Base-by-base conservation (phyloP, 2,329 filamentous ascomycete genomes). In the Coniochaeta pulveracea region DNA sequence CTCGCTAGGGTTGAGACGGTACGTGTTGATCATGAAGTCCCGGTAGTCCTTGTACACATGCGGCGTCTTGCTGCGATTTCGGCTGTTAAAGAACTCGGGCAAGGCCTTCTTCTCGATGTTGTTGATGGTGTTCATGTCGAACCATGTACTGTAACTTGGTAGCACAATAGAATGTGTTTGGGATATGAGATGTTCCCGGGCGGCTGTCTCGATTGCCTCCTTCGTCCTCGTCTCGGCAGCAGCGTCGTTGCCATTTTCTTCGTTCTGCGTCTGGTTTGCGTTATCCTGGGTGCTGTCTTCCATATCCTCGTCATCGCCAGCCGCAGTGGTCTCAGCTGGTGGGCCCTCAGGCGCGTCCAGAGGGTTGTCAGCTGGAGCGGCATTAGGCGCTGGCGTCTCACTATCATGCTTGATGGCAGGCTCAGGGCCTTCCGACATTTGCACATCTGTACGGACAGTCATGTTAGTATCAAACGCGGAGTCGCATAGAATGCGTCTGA, bases 1-100 rank as follows among this genome's bases (percentile, higher is more conserved):
- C 57, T 98, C 91, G 34, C 86, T 73, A 5, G 91, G 91, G 53
- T 96, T 98, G 36, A 98, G 65, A 23, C 91, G 80, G 60, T 98
- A 98, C 10, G 91, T 96, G 63, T 98, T 98, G 63, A 98, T 86
- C 91, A 98, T 98, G 54, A 98, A 98, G 53, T 98, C 91, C 46
- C 91, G 80, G 59, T 98, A 98, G 54, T 98, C 91, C 60, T 96
- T 96, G 66, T 98, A 98, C 15, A 96, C 85, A 31, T 86, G 80
- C 1, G 86, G 82, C 0, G 91, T 98, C 64, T 98, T 98, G 76
- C 91, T 96, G 49, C 91, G 81, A 60, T 98, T 98, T 39, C 91
- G 77, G 56, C 78, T 89, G 64, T 98, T 98, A 73, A 98, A 98
- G 62, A 96, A 98, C 56, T 98, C 91, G 14, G 89, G 86, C 44